Evolutionary conservation across 768 basidiomycete genomes (phyloP).

Genomic region (Pleurotus tuber-regium): DNA sequence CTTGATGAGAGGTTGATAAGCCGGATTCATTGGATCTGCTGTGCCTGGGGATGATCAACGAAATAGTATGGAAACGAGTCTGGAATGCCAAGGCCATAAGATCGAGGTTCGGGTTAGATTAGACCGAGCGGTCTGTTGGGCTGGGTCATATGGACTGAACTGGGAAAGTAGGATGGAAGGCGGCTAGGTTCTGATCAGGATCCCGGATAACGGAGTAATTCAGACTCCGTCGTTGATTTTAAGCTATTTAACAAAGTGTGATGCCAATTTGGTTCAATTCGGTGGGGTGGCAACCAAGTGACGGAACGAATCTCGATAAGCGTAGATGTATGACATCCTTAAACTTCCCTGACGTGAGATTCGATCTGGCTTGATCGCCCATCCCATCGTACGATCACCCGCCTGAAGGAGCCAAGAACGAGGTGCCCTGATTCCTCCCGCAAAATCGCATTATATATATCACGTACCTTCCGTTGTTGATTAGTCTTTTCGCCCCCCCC

Average conservation of each 20-base stretch:
- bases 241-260: constrained; percentile 11
- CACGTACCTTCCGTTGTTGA: constrained; percentile 38
- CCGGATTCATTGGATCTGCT: constrained; percentile 1
- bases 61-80: neutral
- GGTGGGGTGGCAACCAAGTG: constrained; percentile 8
- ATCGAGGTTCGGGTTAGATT: neutral
- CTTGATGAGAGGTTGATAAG: constrained; percentile 1
- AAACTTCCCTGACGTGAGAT: constrained; percentile 43
- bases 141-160: neutral
- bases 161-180: constrained; percentile 5
- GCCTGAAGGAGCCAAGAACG: constrained; percentile 39
- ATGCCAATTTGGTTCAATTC: constrained; percentile 10
- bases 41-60: neutral
- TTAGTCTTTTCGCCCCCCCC: constrained; percentile 52
- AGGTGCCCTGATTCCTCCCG: constrained; percentile 43
- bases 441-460: constrained; percentile 51
- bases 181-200: constrained; percentile 9
- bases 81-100: neutral
- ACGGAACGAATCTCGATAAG: constrained; percentile 6
- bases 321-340: constrained; percentile 34
- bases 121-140: neutral
- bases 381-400: constrained; percentile 58
- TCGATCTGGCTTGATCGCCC: constrained; percentile 57
- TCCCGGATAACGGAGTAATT: constrained; percentile 11
- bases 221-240: constrained; percentile 10